A percentile compares a stretch with the other conserved stretches of the same genome.
phyloP scores from a whole-genome alignment of 345 rosid species.

The Eucalyptus sp. region DNA sequence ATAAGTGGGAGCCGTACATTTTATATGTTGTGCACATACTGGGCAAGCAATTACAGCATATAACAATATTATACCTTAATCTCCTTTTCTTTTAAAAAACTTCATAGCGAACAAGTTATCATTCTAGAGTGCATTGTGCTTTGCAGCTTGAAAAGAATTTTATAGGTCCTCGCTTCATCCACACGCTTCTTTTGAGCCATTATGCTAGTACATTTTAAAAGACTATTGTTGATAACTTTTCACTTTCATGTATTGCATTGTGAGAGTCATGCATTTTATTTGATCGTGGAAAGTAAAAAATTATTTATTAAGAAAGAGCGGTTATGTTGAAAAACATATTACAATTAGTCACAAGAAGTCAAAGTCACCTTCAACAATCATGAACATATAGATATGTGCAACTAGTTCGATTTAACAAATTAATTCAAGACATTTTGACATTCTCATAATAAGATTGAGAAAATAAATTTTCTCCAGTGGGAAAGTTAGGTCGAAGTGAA shows the following conservation, averaged over 20 bases:
- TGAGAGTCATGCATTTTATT: not conserved
- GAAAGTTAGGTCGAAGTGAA: not conserved
- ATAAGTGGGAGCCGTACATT: not conserved
- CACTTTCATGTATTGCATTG: not conserved
- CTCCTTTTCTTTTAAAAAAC: no score
- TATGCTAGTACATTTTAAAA: no score
- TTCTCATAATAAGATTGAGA: not conserved
- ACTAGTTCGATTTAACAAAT: not conserved
- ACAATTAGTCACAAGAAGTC: not conserved
- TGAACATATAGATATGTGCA: not conserved
- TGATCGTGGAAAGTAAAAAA: accelerated
- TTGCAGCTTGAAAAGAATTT: no score
- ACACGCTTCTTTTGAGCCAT: no score
- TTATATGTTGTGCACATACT: not conserved
- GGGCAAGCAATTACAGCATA: not conserved
- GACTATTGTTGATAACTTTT: no score
- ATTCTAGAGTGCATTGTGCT: not conserved
- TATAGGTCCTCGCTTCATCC: not conserved
- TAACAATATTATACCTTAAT: no score
- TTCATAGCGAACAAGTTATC: accelerated
- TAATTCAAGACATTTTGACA: not conserved
- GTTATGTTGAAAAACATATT: not conserved
- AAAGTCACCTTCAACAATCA: accelerated
- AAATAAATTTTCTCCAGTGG: accelerated
- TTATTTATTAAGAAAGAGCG: not conserved